Percentiles rank a stretch among this genome's conserved stretches.
These are phyloP conservation scores for Kluyveromyces aestuarii DNA, from an alignment of 805 yeast species.

Conservation along the genomic window DNA sequence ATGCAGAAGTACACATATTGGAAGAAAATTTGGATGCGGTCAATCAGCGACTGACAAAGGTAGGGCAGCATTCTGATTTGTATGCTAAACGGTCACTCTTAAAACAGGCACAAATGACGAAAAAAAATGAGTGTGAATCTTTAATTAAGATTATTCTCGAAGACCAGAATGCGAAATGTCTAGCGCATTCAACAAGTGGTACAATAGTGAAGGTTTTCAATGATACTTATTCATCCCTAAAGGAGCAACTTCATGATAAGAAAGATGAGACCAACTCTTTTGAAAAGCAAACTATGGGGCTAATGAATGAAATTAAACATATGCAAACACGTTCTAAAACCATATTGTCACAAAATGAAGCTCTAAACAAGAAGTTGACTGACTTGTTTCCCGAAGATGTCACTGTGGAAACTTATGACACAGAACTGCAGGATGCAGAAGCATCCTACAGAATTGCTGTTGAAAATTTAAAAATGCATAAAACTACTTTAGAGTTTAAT, in stretches of 20 bases:
- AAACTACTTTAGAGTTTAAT: constrained; percentile 63
- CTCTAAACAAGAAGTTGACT: constrained; percentile 8
- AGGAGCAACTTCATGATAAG: neutral
- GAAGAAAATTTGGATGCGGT: constrained; percentile 45
- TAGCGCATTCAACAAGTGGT: neutral
- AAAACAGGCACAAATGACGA: constrained; percentile 15
- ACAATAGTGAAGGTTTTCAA: neutral
- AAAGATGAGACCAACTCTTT: neutral
- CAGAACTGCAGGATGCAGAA: constrained; percentile 46
- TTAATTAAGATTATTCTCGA: neutral
- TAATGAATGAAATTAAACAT: neutral
- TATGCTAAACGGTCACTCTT: constrained; percentile 43
- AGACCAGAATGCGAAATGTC: neutral
- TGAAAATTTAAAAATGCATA: constrained; percentile 58
- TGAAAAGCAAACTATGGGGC: neutral
- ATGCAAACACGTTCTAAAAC: neutral
- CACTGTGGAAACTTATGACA: constrained; percentile 42
- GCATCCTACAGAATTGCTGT: constrained; percentile 50
- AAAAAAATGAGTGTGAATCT: constrained; percentile 7
- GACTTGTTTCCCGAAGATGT: constrained; percentile 31
- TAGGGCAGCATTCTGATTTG: constrained; percentile 50
- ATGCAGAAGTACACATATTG: constrained; percentile 27
- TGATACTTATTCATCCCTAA: neutral
- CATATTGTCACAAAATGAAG: neutral
- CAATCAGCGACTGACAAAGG: constrained; percentile 39